Conservation (phyloP, 331 rosid species). For the Malus hybrid region DNA sequence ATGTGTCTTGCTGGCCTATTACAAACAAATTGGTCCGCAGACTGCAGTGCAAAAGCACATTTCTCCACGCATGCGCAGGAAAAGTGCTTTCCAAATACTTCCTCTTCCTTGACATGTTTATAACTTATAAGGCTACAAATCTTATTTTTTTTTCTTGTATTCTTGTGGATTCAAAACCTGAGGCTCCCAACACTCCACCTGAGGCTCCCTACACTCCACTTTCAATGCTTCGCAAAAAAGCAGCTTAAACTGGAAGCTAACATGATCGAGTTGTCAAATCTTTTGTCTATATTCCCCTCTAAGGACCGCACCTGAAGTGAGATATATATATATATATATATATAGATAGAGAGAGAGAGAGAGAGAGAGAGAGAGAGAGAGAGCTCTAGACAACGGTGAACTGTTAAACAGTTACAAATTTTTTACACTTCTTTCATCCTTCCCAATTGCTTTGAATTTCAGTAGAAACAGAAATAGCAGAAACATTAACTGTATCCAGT, state of each 20-base stretch:
- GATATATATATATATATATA: background rate
- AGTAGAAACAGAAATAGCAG: background rate
- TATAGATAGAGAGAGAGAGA: too few relatives aligned
- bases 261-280: conserved; percentile 12
- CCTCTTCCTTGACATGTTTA: conserved; percentile 27
- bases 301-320: conserved; percentile 11
- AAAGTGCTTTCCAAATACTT: conserved; percentile 6
- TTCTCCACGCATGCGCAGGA: background rate
- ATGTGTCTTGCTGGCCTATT: background rate
- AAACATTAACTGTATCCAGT: background rate
- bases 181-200: too few relatives aligned
- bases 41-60: background rate
- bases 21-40: background rate
- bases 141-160: conserved; percentile 22
- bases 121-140: conserved; percentile 3
- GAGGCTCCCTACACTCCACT: conserved; percentile 4
- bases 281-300: conserved; percentile 12
- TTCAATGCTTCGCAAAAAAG: conserved; percentile 8
- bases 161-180: conserved; percentile 6
- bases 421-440: background rate
- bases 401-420: background rate
- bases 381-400: background rate
- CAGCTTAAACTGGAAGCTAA: conserved; percentile 8
- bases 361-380: background rate
- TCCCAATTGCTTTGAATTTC: background rate